Evolutionary conservation across 176 grass and related monocot species (phyloP), one percentile per base, ranked within the genome.

Genomic region (Pontederia paniculata): DNA sequence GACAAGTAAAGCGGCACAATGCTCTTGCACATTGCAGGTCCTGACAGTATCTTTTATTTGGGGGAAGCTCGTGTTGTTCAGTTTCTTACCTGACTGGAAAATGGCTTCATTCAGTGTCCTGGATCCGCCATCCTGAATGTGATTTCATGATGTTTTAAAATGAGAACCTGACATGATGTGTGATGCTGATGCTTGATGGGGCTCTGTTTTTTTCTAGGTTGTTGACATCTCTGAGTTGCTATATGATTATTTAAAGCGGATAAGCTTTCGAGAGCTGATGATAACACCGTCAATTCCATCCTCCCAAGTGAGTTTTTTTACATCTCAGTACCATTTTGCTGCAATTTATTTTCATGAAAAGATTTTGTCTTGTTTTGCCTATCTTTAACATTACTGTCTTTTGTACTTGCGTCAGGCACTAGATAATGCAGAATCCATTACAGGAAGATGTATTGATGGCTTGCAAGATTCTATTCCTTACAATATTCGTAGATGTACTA

Each of bases 141-240:
- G 44, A 16, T 49, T 10, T 43, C 45, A 0, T 15, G 25, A 21
- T 66, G 20, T 15, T 42, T 18, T 31, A 10, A 66, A n/a, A 17
- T 54, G 63, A 21, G 14, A 44, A 21, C 21, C 22, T 43, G 15
- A 18, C 9, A 5, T n/a, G 18, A 0, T 63, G 21, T 63, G 19
- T 46, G 41, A 10, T 12, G n/a, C 15, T 10, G 44, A 15, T 63
- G 19, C 19, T 48, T 47, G 6, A 23, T 22, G 21, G 18, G 19
- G 42, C 17, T 47, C 19, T 42, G 12, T 12, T 52, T 54, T 57
- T 43, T 42, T 78, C 12, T 77, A 96, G 90, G 74, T 78, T 44
- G 76, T 52, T 48, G 82, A 96, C 74, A 71, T 96, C 76, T 96
- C 90, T 43, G 69, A 86, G 15, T 50, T 89, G 73, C 61, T 96